Evolutionary conservation across 2,329 filamentous ascomycete genomes (phyloP).

Genomic region (Trichoderma aggressivum): DNA sequence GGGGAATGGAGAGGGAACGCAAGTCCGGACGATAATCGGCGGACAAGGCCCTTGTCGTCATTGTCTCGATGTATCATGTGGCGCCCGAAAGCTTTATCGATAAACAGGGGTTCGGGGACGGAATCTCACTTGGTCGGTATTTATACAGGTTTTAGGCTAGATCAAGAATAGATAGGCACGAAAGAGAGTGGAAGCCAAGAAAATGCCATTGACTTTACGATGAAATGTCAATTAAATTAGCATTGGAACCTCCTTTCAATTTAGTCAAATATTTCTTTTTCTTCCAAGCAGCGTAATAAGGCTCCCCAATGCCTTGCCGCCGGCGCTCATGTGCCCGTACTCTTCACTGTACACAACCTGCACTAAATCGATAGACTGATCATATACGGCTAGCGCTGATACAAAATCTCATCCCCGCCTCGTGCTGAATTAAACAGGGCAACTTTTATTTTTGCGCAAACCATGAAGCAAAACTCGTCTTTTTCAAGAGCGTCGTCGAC

Average conservation of each 20-base stretch:
- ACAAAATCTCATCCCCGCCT: not conserved
- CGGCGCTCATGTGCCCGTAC: not conserved
- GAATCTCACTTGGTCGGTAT: not conserved
- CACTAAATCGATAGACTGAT: not conserved
- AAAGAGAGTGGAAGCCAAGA: not conserved
- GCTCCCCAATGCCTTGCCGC: not conserved
- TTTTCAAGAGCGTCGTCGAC: not conserved
- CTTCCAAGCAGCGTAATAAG: not conserved
- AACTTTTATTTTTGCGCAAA: not conserved
- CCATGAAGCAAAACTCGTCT: not conserved
- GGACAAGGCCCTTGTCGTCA: constrained; percentile 17
- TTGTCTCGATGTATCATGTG: constrained; percentile 16
- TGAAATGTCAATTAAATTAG: not conserved
- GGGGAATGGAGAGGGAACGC: not conserved
- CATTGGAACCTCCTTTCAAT: not conserved
- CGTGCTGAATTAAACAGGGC: not conserved
- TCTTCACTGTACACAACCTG: not conserved
- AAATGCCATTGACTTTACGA: not conserved
- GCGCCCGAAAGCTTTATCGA: constrained; percentile 17
- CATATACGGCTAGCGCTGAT: not conserved
- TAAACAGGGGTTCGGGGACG: not conserved
- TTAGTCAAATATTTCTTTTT: not conserved
- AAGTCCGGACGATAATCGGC: not conserved
- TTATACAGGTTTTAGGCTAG: not conserved
- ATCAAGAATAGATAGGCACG: too few relatives aligned